Conservation (phyloP, 495 filamentous ascomycete genomes). For the Chaetomium tenue region DNA sequence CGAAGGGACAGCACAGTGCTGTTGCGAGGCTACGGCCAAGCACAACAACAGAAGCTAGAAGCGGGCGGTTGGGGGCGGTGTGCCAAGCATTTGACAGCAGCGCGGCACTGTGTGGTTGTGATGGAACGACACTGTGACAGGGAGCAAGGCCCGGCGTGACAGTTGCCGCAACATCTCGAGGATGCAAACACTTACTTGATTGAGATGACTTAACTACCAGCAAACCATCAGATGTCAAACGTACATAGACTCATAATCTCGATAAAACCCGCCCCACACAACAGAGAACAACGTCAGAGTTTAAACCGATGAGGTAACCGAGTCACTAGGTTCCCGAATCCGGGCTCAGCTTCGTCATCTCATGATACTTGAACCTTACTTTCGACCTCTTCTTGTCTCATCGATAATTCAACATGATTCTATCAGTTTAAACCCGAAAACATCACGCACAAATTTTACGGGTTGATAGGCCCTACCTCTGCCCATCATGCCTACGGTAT, state of each 20-base stretch:
- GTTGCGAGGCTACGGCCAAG: neutral
- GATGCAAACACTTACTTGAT: neutral
- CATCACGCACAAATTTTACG: neutral
- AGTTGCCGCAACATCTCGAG: neutral
- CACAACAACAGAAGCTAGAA: no score
- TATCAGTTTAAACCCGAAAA: neutral
- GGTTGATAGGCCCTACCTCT: neutral
- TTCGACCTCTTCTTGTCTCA: neutral
- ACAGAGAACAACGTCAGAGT: neutral
- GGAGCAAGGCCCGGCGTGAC: neutral
- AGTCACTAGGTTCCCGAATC: neutral
- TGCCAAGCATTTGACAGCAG: neutral
- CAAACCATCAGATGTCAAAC: neutral
- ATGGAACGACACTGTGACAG: neutral
- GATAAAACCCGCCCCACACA: neutral
- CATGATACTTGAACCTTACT: neutral
- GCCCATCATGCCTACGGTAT: conserved; percentile 36
- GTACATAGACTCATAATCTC: neutral
- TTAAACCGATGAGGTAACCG: neutral
- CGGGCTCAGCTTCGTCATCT: neutral
- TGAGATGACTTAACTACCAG: neutral
- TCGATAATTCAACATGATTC: conserved; percentile 8
- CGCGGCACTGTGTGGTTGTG: neutral
- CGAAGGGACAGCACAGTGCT: neutral
- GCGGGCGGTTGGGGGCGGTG: neutral